phyloP scores from a whole-genome alignment of 1,284 basidiomycete species.

The Pterulicium gracile region DNA sequence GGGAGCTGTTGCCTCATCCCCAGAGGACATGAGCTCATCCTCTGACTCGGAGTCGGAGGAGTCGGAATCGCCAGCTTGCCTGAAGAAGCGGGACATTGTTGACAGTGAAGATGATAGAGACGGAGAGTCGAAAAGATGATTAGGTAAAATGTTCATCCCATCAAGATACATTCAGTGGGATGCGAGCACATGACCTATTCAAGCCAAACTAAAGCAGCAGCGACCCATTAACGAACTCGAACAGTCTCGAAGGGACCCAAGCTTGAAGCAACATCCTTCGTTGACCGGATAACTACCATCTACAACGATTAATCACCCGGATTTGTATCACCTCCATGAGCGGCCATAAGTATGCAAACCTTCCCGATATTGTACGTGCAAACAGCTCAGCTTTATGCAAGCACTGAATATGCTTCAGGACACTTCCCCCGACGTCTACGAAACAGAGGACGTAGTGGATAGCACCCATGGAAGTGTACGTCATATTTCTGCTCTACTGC shows the following conservation, averaged over 20 bases:
- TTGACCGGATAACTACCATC: no score
- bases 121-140: background rate
- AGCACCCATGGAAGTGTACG: conserved; percentile 36
- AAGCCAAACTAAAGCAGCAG: no score
- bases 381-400: no score
- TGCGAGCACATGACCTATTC: no score
- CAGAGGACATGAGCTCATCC: conserved; percentile 73
- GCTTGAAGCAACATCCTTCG: no score
- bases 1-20: conserved; percentile 49
- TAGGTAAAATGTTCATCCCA: background rate
- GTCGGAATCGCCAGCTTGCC: conserved; percentile 73
- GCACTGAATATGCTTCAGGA: conserved; percentile 50
- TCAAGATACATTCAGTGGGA: no score
- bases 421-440: conserved; percentile 85
- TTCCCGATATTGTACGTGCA: conserved; percentile 81
- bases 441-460: conserved; percentile 73
- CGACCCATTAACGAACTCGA: no score
- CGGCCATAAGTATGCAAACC: conserved; percentile 71
- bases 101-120: conserved; percentile 38
- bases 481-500: conserved; percentile 15
- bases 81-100: conserved; percentile 81
- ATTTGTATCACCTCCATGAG: conserved; percentile 34
- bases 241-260: no score
- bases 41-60: conserved; percentile 70
- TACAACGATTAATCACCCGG: no score